phyloP scores from a whole-genome alignment of 2,329 filamentous ascomycete species.

The Epichloe gansuensis region DNA sequence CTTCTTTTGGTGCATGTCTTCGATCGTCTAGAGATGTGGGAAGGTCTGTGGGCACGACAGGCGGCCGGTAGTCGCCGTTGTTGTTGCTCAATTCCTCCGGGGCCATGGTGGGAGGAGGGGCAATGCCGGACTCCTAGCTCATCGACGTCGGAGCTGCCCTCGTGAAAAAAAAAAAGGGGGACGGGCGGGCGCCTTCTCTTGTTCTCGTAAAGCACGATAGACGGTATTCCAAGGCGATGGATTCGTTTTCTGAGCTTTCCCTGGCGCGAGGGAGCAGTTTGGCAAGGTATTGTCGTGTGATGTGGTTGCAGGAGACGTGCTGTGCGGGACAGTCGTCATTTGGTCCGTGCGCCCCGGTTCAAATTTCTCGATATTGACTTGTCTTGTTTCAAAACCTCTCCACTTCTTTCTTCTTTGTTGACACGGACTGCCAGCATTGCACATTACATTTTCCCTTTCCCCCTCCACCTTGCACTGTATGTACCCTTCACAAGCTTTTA shows the following conservation, averaged over 20 bases:
- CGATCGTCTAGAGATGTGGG: conserved; percentile 88
- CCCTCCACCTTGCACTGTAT: too few relatives aligned
- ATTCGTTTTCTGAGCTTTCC: not conserved
- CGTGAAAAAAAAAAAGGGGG: not conserved
- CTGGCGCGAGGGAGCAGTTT: not conserved
- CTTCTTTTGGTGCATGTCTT: conserved; percentile 48
- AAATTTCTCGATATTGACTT: too few relatives aligned
- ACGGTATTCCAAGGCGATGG: not conserved
- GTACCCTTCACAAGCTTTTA: too few relatives aligned
- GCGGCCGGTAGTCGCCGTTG: conserved; percentile 29
- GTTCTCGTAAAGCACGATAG: too few relatives aligned
- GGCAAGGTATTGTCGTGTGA: not conserved
- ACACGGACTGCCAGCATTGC: too few relatives aligned
- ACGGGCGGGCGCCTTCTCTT: not conserved
- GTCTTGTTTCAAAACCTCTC: too few relatives aligned
- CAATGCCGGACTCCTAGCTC: conserved; percentile 21
- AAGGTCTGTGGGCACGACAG: conserved; percentile 64
- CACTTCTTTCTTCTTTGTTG: too few relatives aligned
- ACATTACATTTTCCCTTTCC: too few relatives aligned
- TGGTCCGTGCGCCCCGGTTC: too few relatives aligned
- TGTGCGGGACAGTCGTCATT: not conserved
- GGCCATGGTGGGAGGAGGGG: conserved; percentile 42
- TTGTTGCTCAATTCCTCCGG: conserved; percentile 35
- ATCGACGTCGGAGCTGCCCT: conserved; percentile 15
- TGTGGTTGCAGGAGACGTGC: not conserved